Evolutionary conservation across 2,329 filamentous ascomycete genomes (phyloP), one percentile per base, ranked within the genome.

Genomic region (Pseudopithomyces maydicus): DNA sequence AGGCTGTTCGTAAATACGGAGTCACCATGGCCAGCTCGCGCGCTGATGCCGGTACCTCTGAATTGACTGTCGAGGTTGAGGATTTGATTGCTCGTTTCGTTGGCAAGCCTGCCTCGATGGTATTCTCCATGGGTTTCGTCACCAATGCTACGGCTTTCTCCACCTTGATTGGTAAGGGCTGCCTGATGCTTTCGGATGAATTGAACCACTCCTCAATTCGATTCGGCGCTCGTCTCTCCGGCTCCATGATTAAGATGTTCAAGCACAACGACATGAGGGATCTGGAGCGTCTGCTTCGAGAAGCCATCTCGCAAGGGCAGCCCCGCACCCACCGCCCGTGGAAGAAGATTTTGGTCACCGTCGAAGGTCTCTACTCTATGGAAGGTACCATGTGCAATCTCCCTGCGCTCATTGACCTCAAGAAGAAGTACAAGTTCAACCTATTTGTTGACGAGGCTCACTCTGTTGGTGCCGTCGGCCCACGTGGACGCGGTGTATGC

Each of bases 281-380:
- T 67, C 83, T 99, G 17, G 95, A 99, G 79, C 85, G 85, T 57
- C 88, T 90, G 67, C 86, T 99, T 6, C 90, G 95, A 41, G 93
- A 98, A 74, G 90, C 88, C 64, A 98, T 99, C 73, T 93, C 94
- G 14, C 94, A 98, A 78, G 95, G 95, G 43, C 95, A 99, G 74
- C 95, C 95, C 52, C 90, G 95, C 64, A 99, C 94, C n/a, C 95
- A 99, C 77, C 90, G 95, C 29, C 95, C 95, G 1, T 99, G 95
- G 95, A 97, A 96, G 84, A 99, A 98, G 86, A 98, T 99, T 58
- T 78, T 99, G 50, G 91, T 99, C 43, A 93, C 94, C 36, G 91
- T 99, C 36, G 95, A 99, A 77, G 95, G 95, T 67, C 85, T 99
- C 19, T 99, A 99, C 83, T 98, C 94, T 1, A 99, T 99, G 95